These are phyloP conservation scores for Monilinia fructigena DNA, from an alignment of 2,329 filamentous ascomycete species.

Conservation along the genomic window DNA sequence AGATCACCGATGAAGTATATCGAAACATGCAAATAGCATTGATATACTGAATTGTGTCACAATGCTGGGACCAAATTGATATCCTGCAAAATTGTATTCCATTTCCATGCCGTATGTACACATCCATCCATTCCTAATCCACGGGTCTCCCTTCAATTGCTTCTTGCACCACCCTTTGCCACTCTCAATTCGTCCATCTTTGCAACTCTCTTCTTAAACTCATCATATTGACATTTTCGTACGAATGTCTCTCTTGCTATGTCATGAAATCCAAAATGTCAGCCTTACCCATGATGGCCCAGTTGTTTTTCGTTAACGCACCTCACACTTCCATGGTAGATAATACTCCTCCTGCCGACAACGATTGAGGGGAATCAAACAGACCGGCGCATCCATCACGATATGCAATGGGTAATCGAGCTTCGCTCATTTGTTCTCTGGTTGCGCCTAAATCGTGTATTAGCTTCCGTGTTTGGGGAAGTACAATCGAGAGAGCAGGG, in stretches of 20 bases:
- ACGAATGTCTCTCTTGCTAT: constrained; percentile 94
- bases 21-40: not conserved
- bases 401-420: constrained; percentile 83
- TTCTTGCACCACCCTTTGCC: constrained; percentile 78
- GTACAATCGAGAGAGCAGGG: constrained; percentile 12
- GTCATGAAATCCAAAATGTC: constrained; percentile 20
- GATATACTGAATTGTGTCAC: not conserved
- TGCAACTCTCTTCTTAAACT: constrained; percentile 96
- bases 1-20: not conserved
- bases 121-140: not conserved
- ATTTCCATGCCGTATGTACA: constrained; percentile 30
- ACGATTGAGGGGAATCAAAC: constrained; percentile 92
- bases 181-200: constrained; percentile 97
- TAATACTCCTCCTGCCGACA: constrained; percentile 93
- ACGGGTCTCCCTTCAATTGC: constrained; percentile 59
- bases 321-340: constrained; percentile 96
- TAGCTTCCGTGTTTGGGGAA: constrained; percentile 47
- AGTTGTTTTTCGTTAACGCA: constrained; percentile 48
- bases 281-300: constrained; percentile 20
- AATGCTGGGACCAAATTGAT: constrained; percentile 1
- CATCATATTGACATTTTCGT: constrained; percentile 98
- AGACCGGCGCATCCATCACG: constrained; percentile 94
- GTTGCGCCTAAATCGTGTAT: constrained; percentile 53
- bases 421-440: constrained; percentile 90
- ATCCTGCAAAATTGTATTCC: constrained; percentile 25